These are phyloP conservation scores for Torulaspora gathmanii DNA, from an alignment of 805 yeast genomes.

Conservation along the genomic window DNA sequence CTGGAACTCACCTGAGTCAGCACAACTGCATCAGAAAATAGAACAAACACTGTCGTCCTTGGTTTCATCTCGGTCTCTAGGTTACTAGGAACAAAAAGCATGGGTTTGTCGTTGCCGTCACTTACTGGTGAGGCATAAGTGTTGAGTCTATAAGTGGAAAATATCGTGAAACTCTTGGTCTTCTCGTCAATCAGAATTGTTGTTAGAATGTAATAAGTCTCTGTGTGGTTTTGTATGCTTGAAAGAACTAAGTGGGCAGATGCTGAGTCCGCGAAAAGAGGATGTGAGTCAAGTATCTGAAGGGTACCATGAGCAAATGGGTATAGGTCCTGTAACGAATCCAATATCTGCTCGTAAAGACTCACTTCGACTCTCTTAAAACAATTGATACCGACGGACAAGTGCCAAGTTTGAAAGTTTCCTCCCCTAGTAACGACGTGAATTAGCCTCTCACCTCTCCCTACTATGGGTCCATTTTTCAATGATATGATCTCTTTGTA, in stretches of 20 bases:
- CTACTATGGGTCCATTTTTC: constrained; percentile 48
- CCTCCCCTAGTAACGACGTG: constrained; percentile 43
- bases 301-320: constrained; percentile 50
- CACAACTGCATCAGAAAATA: constrained; percentile 56
- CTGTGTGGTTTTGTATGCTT: constrained; percentile 38
- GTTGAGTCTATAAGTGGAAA: constrained; percentile 63
- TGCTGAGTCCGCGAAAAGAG: constrained; percentile 38
- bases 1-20: constrained; percentile 54
- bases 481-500: constrained; percentile 51
- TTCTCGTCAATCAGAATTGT: constrained; percentile 47
- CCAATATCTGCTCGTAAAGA: constrained; percentile 36
- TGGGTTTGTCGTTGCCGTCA: constrained; percentile 37
- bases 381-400: constrained; percentile 40
- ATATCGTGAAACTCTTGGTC: constrained; percentile 47
- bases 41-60: constrained; percentile 49
- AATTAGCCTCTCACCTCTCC: constrained; percentile 46
- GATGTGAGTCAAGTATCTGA: constrained; percentile 58
- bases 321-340: constrained; percentile 44
- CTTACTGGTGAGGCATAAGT: constrained; percentile 36
- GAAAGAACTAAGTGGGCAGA: constrained; percentile 48
- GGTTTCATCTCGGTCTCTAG: constrained; percentile 27
- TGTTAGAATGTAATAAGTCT: constrained; percentile 45
- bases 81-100: constrained; percentile 53
- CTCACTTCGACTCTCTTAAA: constrained; percentile 38
- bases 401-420: constrained; percentile 45